Base-by-base conservation (phyloP, 2,329 filamentous ascomycete genomes). In the Gnomoniopsis smithogilvyi region DNA sequence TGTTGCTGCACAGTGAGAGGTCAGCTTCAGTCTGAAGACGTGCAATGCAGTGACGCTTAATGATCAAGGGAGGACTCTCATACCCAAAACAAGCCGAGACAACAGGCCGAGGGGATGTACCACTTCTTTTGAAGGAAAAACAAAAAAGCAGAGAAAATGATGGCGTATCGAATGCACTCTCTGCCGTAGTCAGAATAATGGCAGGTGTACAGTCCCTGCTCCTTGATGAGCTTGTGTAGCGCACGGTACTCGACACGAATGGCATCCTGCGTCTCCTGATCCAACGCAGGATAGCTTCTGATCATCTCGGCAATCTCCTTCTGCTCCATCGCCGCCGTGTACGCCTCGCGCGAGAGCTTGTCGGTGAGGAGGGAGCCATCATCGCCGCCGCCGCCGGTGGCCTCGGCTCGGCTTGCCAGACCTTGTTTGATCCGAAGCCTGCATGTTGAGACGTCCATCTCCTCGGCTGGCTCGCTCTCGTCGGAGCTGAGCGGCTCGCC, bases 41-140 rank as follows among this genome's bases (percentile, higher is more conserved):
- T 8, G 8, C 6, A 24, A 22, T 22, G 6, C 1, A 17, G 12
- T 21, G n/a, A 1, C 15, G 15, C 59, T 1, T 15, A 3, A 10
- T 22, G 36, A 47, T 15, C n/a, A 8, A 43, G 3, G 8, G 21
- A 53, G 57, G 49, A 45, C 6, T 26, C 68, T n/a, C 70, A 45
- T 72, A 82, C 79, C 82, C 85, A 88, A 68, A 87, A 87, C 15
- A 84, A 58, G 3, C 85, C 86, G n/a, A 88, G 69, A 63, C 82
- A 84, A 19, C 80, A 63, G 38, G 83, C 82, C 3, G 83, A 86
- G 1, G 79, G 77, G 54, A 82, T 68, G 68, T 84, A 87, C 82
- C 83, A 87, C 43, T 75, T 74, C 34, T 70, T 67, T 58, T 71
- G 70, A 2, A 88, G 71, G 2, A 77, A 65, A 19, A 74, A 67